A percentile compares a stretch with the other conserved stretches of the same genome.
phyloP scores from a whole-genome alignment of 2,329 filamentous ascomycete species.

The Plenodomus biglobosus region DNA sequence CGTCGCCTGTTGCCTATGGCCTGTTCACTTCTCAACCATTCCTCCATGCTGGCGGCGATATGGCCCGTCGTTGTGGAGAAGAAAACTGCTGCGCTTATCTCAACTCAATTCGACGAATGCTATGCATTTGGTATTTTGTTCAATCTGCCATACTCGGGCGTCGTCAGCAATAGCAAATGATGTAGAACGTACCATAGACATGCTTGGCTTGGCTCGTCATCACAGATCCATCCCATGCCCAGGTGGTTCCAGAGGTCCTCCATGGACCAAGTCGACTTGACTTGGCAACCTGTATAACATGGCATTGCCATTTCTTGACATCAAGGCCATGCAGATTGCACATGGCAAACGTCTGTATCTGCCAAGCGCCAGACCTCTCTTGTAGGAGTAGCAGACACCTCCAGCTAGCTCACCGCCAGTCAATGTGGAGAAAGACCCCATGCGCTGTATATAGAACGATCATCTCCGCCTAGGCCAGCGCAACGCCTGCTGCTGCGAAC shows the following conservation, averaged over 20 bases:
- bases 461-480: constrained; percentile 2
- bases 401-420: constrained; percentile 20
- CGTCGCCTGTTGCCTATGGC: background rate
- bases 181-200: too few relatives aligned
- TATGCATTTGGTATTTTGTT: too few relatives aligned
- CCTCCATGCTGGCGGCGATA: background rate
- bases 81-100: too few relatives aligned
- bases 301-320: background rate
- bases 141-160: too few relatives aligned
- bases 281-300: background rate
- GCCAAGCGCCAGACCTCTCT: background rate
- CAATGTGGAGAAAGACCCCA: constrained; percentile 17
- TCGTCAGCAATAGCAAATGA: too few relatives aligned
- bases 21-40: background rate
- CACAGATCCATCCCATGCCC: too few relatives aligned
- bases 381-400: background rate
- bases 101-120: too few relatives aligned
- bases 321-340: constrained; percentile 9
- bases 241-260: too few relatives aligned
- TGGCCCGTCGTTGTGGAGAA: too few relatives aligned
- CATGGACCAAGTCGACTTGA: too few relatives aligned
- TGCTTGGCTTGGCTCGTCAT: too few relatives aligned
- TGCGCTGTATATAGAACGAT: constrained; percentile 19
- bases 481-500: background rate
- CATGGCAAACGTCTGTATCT: background rate